phyloP scores from a whole-genome alignment of 1,284 basidiomycete species.

The Apiotrichum siamense region DNA sequence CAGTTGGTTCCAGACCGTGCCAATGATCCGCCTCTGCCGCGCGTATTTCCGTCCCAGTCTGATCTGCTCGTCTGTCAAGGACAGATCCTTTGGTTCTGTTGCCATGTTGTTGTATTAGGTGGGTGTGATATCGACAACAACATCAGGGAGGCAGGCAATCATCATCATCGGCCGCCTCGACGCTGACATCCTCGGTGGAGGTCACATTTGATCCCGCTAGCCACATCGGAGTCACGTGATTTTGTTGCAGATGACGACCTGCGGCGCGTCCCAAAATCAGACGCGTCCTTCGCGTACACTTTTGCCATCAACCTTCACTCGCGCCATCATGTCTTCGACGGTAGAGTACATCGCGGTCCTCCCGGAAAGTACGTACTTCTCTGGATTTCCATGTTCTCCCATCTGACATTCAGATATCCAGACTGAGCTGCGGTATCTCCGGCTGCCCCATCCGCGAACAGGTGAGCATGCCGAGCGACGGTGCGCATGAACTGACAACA shows the following conservation, averaged over 20 bases:
- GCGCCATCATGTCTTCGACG: neutral
- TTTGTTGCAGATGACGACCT: neutral
- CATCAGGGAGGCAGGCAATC: too few species aligned
- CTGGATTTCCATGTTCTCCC: neutral
- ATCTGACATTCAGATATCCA: constrained; percentile 39
- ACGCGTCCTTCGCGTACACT: constrained; percentile 6
- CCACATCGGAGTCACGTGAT: too few species aligned
- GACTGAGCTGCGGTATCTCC: constrained; percentile 29
- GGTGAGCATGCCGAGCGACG: constrained; percentile 16
- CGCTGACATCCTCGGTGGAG: too few species aligned
- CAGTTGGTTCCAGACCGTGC: constrained; percentile 2
- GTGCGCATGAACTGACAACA: constrained; percentile 9
- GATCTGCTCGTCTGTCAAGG: constrained; percentile 8
- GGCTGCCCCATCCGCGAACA: constrained; percentile 43
- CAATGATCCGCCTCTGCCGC: constrained; percentile 3
- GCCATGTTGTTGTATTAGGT: neutral
- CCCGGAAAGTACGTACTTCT: constrained; percentile 17
- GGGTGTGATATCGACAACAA: neutral
- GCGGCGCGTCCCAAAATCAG: neutral
- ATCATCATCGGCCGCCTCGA: too few species aligned
- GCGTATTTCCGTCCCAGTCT: constrained; percentile 5
- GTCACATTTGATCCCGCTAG: too few species aligned
- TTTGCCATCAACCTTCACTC: neutral
- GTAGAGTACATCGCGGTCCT: constrained; percentile 30
- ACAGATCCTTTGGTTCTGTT: neutral